Percentiles rank a stretch among this genome's conserved stretches.
phyloP scores from a whole-genome alignment of 768 basidiomycete species.

The Russula sp. region DNA sequence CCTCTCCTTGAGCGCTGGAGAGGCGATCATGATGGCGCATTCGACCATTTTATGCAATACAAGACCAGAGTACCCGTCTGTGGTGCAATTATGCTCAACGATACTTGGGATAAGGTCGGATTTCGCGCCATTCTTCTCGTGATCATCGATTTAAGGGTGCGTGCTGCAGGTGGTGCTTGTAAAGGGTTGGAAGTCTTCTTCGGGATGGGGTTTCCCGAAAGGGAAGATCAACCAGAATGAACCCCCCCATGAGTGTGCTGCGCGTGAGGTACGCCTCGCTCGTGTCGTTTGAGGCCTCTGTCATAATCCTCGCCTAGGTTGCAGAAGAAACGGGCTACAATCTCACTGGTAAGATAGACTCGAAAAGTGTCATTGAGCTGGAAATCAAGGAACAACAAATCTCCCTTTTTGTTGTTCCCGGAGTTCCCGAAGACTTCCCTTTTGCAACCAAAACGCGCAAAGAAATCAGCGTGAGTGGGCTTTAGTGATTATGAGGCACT shows the following conservation, averaged over 20 bases:
- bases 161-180: slow-evolving; percentile 81
- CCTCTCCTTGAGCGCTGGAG: slow-evolving; percentile 80
- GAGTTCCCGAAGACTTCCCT: slow-evolving; percentile 78
- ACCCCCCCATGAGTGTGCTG: slow-evolving; percentile 74
- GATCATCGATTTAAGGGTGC: slow-evolving; percentile 18
- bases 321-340: slow-evolving; percentile 97
- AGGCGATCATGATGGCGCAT: slow-evolving; percentile 79
- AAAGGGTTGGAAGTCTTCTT: slow-evolving; percentile 94
- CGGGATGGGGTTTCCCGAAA: slow-evolving; percentile 98
- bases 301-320: slow-evolving; percentile 50
- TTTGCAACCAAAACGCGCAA: slow-evolving; percentile 95
- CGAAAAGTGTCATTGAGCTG: slow-evolving; percentile 70
- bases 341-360: slow-evolving; percentile 57
- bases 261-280: slow-evolving; percentile 68
- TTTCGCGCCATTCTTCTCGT: slow-evolving; percentile 17
- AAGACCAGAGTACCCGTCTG: slow-evolving; percentile 97
- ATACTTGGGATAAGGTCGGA: slow-evolving; percentile 84
- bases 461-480: slow-evolving; percentile 83
- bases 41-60: slow-evolving; percentile 89
- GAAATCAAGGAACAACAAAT: slow-evolving; percentile 88
- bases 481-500: slow-evolving; percentile 1
- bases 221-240: slow-evolving; percentile 99
- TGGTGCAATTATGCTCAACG: slow-evolving; percentile 93
- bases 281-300: neutral
- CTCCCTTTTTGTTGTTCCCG: slow-evolving; percentile 84